These are phyloP conservation scores for Exserohilum turcica DNA, from an alignment of 2,329 filamentous ascomycete species.

Conservation along the genomic window DNA sequence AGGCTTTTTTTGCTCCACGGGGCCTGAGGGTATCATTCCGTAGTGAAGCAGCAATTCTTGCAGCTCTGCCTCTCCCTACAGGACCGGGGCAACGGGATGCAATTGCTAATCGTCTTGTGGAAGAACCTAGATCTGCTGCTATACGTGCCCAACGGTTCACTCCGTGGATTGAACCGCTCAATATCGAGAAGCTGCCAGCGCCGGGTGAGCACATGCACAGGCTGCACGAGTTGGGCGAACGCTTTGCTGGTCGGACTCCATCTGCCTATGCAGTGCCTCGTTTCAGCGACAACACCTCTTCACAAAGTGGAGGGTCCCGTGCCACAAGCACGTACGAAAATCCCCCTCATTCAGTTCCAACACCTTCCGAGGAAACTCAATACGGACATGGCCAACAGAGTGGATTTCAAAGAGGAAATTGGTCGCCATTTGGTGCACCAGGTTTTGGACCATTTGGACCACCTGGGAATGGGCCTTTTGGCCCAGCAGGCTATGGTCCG, in stretches of 20 bases:
- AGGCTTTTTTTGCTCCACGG: constrained; percentile 42
- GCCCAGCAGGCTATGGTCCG: constrained; percentile 16
- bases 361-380: background rate
- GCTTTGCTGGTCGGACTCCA: constrained; percentile 6
- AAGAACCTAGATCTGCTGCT: constrained; percentile 16
- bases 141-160: constrained; percentile 32
- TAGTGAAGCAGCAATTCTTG: constrained; percentile 31
- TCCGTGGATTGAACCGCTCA: constrained; percentile 40
- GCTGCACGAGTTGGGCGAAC: constrained; percentile 26
- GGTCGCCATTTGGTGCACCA: constrained; percentile 24
- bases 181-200: constrained; percentile 23
- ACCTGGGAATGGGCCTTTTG: constrained; percentile 22
- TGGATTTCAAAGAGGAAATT: background rate
- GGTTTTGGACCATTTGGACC: constrained; percentile 17
- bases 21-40: constrained; percentile 34
- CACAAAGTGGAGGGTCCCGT: constrained; percentile 2
- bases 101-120: constrained; percentile 24
- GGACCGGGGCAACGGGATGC: constrained; percentile 29
- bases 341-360: constrained; percentile 34
- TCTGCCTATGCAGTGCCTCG: background rate
- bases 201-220: constrained; percentile 19
- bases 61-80: constrained; percentile 25
- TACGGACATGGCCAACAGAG: background rate
- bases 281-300: background rate
- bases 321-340: constrained; percentile 17